These are phyloP conservation scores for Platanus orientalis DNA, from an alignment of 164 flowering plant species.

Conservation along the genomic window DNA sequence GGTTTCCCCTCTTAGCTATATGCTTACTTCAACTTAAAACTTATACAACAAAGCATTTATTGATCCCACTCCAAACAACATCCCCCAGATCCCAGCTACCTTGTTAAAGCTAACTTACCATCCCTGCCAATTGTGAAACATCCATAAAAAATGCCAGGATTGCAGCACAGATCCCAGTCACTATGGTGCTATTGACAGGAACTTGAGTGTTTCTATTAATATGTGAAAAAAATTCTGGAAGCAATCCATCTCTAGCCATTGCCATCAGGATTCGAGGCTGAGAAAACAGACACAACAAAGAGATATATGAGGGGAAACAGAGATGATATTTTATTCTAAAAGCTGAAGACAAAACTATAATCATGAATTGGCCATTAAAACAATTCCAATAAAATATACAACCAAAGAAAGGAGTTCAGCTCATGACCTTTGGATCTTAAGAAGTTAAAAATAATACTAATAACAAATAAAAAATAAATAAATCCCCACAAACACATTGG, in stretches of 20 bases:
- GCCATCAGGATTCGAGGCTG: slow-evolving; percentile 98
- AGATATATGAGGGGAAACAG: not conserved
- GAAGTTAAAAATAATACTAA: too few relatives aligned
- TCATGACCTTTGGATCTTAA: too few relatives aligned
- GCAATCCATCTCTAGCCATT: slow-evolving; percentile 97
- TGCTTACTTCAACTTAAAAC: not conserved
- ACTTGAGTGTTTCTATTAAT: slow-evolving; percentile 64
- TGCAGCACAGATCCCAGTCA: slow-evolving; percentile 72
- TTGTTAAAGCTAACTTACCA: slow-evolving; percentile 48
- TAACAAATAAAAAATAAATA: too few relatives aligned
- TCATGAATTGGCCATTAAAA: too few relatives aligned
- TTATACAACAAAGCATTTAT: too few relatives aligned
- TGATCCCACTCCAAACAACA: too few relatives aligned
- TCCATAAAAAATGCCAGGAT: slow-evolving; percentile 79
- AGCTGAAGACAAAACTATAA: too few relatives aligned
- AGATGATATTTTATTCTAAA: too few relatives aligned
- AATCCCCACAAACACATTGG: too few relatives aligned
- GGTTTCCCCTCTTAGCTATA: not conserved
- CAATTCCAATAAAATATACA: too few relatives aligned
- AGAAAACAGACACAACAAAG: slow-evolving; percentile 9
- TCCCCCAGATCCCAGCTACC: not conserved
- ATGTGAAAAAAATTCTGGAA: slow-evolving; percentile 82
- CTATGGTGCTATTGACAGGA: slow-evolving; percentile 83
- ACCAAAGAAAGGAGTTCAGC: too few relatives aligned
- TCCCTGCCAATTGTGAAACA: slow-evolving; percentile 87